Base-by-base conservation (phyloP, 805 yeast species). In the Starmera pachycereana region DNA sequence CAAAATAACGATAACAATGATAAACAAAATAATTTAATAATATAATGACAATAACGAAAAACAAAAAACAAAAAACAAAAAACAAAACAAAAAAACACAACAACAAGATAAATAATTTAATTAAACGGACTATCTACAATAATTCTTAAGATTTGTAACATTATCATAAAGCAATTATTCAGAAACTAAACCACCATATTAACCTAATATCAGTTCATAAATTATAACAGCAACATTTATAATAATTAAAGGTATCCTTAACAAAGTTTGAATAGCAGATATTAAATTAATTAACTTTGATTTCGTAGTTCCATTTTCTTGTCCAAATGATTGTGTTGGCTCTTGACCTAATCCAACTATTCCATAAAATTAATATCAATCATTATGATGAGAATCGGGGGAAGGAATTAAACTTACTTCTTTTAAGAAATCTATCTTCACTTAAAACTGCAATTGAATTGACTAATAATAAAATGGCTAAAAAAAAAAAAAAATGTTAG, bases 391-490 rank as follows among this genome's bases (percentile, higher is more conserved):
- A 16, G 18, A 16, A 16, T 4, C 4, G 9, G 5, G 5, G 6
- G 27, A 22, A 22, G 27, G 9, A 10, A 16, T 12, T 6, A 9
- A 14, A 58, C 70, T 41, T 53, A 66, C 71, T 73, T 61, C 95
- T 66, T 51, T 78, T 78, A 43, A 84, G 65, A 52, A 84, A 84
- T 43, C 95, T 64, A 52, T 84, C 92, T 51, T 84, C 94, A 55
- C 82, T 81, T 39, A 84, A 69, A 30, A 84, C 80, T 0, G 92
- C 92, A 27, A 84, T 72, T 0, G 90, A 76, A 57, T 84, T 84
- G 37, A 82, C 72, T 41, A 82, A 61, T 32, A 84, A 56, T 14
- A 77, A 58, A 7, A 70, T 60, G 34, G 69, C 59, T 54, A 19
- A 16, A 10, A 7, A 11, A 28, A n/a, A 40, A 22, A 16, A 16